phyloP scores from a whole-genome alignment of 495 filamentous ascomycete species.

The Aspergillus ostianus region DNA sequence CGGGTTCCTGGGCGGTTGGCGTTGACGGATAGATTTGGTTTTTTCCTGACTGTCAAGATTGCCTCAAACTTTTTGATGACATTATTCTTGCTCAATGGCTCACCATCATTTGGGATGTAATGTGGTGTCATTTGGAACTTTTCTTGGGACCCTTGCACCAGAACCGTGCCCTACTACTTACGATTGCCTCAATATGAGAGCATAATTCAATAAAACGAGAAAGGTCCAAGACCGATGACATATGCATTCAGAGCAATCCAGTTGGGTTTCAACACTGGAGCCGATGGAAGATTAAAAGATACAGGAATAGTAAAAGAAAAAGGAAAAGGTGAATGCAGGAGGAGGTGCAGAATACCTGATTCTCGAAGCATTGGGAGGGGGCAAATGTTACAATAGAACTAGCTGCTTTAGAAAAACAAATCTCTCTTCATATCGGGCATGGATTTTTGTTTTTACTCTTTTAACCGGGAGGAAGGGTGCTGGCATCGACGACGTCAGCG shows the following conservation, averaged over 20 bases:
- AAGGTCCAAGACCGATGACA: not conserved
- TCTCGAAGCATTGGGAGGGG: not conserved
- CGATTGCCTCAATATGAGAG: too few relatives aligned
- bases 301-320: not conserved
- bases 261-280: not conserved
- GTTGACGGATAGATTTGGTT: slow-evolving; percentile 1
- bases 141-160: not conserved
- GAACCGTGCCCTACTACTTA: not conserved
- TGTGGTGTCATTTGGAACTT: not conserved
- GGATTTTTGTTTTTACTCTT: slow-evolving; percentile 51
- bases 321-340: not conserved
- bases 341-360: not conserved
- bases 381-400: not conserved
- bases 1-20: not conserved
- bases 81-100: too few relatives aligned
- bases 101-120: too few relatives aligned
- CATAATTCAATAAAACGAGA: not conserved
- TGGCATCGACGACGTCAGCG: slow-evolving; percentile 87
- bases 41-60: not conserved
- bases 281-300: not conserved
- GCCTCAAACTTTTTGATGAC: not conserved
- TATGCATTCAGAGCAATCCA: not conserved
- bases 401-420: not conserved
- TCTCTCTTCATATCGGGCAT: slow-evolving; percentile 12
- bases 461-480: slow-evolving; percentile 91